Evolutionary conservation across 371 early-diverging fungal species (phyloP).

Genomic region (Gilbertella persicaria): DNA sequence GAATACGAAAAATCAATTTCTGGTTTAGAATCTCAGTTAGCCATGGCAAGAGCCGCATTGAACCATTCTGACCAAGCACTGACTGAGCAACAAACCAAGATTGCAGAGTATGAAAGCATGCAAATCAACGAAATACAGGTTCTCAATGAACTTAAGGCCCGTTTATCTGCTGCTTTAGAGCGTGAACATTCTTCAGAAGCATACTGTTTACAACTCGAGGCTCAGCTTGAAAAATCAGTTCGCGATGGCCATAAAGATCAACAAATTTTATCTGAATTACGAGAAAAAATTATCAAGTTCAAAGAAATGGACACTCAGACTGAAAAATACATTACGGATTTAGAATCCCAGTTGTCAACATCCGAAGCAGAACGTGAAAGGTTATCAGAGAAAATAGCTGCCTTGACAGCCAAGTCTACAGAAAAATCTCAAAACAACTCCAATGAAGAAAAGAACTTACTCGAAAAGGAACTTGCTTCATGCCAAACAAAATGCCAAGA

Average conservation of each 20-base stretch:
- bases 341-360: conserved; percentile 35
- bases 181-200: conserved; percentile 27
- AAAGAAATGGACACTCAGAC: conserved; percentile 47
- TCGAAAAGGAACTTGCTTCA: conserved; percentile 14
- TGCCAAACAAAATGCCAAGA: conserved; percentile 21
- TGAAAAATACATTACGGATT: conserved; percentile 48
- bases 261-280: conserved; percentile 33
- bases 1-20: conserved; percentile 67
- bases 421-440: background rate
- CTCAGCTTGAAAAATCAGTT: conserved; percentile 13
- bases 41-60: conserved; percentile 55
- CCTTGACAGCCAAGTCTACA: background rate
- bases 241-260: conserved; percentile 21
- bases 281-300: conserved; percentile 39
- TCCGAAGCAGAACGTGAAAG: conserved; percentile 13
- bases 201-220: conserved; percentile 16
- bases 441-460: conserved; percentile 10
- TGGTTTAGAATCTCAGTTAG: conserved; percentile 58
- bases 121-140: conserved; percentile 19
- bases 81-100: conserved; percentile 49
- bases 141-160: conserved; percentile 27
- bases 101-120: conserved; percentile 29
- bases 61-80: conserved; percentile 49
- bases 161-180: conserved; percentile 23
- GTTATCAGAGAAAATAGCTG: conserved; percentile 8